Percentiles rank a stretch among this genome's conserved stretches.
phyloP scores from a whole-genome alignment of 331 rosid species.

The Pyracantha coccinea region DNA sequence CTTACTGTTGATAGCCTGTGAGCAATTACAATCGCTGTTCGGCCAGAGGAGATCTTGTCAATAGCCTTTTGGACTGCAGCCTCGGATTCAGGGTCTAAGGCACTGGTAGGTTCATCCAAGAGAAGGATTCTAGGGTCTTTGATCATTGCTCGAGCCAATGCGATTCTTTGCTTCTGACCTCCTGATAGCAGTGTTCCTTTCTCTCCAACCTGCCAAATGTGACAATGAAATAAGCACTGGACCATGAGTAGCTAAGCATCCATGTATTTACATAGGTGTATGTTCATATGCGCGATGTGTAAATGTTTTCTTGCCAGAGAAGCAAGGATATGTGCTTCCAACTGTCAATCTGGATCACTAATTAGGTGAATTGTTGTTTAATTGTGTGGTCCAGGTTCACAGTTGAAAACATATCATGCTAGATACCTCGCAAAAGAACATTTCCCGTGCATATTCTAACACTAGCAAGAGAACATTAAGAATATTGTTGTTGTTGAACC shows the following conservation, averaged over 20 bases:
- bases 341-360: not conserved
- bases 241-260: not conserved
- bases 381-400: not conserved
- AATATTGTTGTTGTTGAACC: conserved; percentile 23
- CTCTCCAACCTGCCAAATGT: conserved; percentile 63
- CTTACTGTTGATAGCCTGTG: conserved; percentile 76
- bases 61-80: conserved; percentile 65
- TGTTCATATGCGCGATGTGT: not conserved
- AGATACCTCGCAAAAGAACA: not conserved
- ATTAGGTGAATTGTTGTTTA: not conserved
- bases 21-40: conserved; percentile 82
- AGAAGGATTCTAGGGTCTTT: conserved; percentile 74
- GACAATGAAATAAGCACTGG: not conserved
- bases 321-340: not conserved
- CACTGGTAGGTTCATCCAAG: conserved; percentile 92
- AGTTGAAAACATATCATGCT: not conserved
- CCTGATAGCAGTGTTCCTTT: conserved; percentile 79
- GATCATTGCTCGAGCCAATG: conserved; percentile 82
- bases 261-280: not conserved
- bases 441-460: not conserved
- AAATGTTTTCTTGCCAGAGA: not conserved
- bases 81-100: conserved; percentile 83
- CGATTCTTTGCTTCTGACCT: conserved; percentile 87
- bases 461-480: not conserved
- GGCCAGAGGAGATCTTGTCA: conserved; percentile 61